Evolutionary conservation across 106 monocot genomes (phyloP).

Genomic region (Chionographis japonica): DNA sequence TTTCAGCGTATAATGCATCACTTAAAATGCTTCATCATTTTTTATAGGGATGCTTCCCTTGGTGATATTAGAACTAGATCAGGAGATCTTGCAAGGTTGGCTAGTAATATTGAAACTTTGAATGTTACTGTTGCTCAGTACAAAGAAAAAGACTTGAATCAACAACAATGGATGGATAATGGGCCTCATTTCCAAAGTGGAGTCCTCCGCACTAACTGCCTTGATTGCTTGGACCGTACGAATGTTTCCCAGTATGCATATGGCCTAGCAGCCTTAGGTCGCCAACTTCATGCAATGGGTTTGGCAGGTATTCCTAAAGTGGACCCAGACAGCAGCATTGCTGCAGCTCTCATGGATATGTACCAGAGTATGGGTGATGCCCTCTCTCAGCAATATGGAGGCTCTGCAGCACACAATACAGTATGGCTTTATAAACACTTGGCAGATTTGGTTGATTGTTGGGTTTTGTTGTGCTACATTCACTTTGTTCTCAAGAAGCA

Average conservation of each 20-base stretch:
- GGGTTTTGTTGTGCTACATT: too few species aligned
- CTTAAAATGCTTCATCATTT: background rate
- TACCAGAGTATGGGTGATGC: conserved; percentile 97
- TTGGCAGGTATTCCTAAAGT: conserved; percentile 70
- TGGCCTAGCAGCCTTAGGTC: conserved; percentile 91
- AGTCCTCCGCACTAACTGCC: conserved; percentile 95
- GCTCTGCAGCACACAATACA: conserved; percentile 94
- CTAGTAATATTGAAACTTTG: conserved; percentile 36
- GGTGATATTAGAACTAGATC: conserved; percentile 53
- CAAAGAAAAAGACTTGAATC: conserved; percentile 20
- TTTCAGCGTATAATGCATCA: too few species aligned
- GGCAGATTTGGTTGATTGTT: too few species aligned
- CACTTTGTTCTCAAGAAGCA: too few species aligned
- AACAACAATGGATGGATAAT: conserved; percentile 12
- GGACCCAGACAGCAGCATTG: conserved; percentile 86
- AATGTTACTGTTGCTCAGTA: conserved; percentile 15
- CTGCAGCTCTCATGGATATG: conserved; percentile 90
- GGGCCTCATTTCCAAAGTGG: conserved; percentile 75
- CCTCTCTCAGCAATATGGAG: conserved; percentile 97
- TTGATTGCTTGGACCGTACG: conserved; percentile 96
- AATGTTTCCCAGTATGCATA: conserved; percentile 99
- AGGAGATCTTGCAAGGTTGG: conserved; percentile 60
- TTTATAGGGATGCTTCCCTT: conserved; percentile 52
- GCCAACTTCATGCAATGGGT: conserved; percentile 92
- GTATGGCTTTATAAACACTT: conserved; percentile 15